Evolutionary conservation across 2,329 filamentous ascomycete genomes (phyloP).

Genomic region (Beauveria pseudobassiana): DNA sequence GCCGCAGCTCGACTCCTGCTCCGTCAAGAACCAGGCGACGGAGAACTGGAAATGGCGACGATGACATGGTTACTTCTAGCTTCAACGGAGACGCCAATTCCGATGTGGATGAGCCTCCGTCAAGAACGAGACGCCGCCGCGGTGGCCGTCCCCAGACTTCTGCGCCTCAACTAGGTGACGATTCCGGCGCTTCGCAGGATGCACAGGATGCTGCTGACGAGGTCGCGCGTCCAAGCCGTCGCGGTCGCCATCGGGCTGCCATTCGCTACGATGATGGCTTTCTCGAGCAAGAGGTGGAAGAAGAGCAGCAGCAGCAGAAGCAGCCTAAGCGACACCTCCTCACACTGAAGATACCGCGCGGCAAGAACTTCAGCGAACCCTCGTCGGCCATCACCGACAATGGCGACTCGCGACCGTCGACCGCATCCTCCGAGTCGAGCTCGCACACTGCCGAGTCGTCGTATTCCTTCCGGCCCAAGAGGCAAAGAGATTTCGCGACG

Average conservation of each 20-base stretch:
- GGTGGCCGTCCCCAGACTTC: slow-evolving; percentile 12
- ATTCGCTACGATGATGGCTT: slow-evolving; percentile 7
- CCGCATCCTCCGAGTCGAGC: slow-evolving; percentile 45
- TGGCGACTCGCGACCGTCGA: slow-evolving; percentile 43
- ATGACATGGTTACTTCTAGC: slow-evolving; percentile 23
- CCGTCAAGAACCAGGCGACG: slow-evolving; percentile 25
- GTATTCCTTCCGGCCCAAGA: slow-evolving; percentile 48
- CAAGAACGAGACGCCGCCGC: slow-evolving; percentile 11
- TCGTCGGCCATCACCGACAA: slow-evolving; percentile 30
- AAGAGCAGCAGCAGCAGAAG: slow-evolving; percentile 19
- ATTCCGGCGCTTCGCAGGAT: slow-evolving; percentile 21
- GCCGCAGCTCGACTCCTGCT: slow-evolving; percentile 44
- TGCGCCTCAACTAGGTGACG: slow-evolving; percentile 18
- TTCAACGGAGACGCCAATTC: slow-evolving; percentile 28
- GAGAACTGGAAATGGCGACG: slow-evolving; percentile 23
- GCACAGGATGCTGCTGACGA: slow-evolving; percentile 18
- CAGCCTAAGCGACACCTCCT: slow-evolving; percentile 25
- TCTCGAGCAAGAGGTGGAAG: slow-evolving; percentile 15
- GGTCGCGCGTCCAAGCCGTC: slow-evolving; percentile 13
- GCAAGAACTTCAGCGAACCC: slow-evolving; percentile 31
- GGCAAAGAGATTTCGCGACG: slow-evolving; percentile 45
- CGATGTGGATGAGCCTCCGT: slow-evolving; percentile 22
- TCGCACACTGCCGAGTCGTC: slow-evolving; percentile 41
- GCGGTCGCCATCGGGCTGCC: slow-evolving; percentile 11
- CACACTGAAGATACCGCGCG: slow-evolving; percentile 33